Evolutionary conservation across 2,329 filamentous ascomycete genomes (phyloP).

Genomic region (Neofusicoccum parvum): DNA sequence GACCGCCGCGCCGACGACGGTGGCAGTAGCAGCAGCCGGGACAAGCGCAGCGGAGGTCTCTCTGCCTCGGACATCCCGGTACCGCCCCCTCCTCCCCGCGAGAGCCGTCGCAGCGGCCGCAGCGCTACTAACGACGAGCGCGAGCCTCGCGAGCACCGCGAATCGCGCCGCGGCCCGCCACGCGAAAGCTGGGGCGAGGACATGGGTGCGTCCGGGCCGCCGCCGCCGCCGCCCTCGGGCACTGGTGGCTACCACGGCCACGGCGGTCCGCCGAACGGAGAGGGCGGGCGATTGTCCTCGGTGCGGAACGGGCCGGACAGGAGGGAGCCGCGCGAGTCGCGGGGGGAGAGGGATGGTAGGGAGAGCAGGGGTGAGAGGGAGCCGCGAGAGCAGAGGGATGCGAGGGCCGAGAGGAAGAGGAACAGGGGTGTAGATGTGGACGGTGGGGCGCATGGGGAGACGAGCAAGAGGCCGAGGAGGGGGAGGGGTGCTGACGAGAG

Average conservation of each 20-base stretch:
- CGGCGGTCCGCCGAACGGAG: conserved; percentile 3
- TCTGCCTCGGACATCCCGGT: background rate
- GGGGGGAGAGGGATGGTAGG: background rate
- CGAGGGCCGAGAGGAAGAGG: conserved; percentile 11
- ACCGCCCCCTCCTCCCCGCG: background rate
- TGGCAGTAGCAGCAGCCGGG: background rate
- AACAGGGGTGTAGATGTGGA: background rate
- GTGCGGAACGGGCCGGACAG: background rate
- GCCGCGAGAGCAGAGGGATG: background rate
- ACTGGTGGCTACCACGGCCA: background rate
- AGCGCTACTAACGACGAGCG: background rate
- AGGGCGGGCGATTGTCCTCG: background rate
- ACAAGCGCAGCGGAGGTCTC: background rate
- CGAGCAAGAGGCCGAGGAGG: conserved; percentile 6
- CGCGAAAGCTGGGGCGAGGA: background rate
- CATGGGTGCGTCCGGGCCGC: background rate
- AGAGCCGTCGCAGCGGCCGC: background rate
- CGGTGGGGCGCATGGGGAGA: background rate
- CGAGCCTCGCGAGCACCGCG: background rate
- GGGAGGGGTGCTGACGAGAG: background rate
- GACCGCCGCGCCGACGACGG: background rate
- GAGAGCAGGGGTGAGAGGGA: conserved; percentile 2
- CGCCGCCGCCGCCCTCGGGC: background rate
- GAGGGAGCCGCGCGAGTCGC: conserved; percentile 5
- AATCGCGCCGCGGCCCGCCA: background rate